These are phyloP conservation scores for Niveomyces coronatus DNA, from an alignment of 2,329 filamentous ascomycete species.

Conservation along the genomic window DNA sequence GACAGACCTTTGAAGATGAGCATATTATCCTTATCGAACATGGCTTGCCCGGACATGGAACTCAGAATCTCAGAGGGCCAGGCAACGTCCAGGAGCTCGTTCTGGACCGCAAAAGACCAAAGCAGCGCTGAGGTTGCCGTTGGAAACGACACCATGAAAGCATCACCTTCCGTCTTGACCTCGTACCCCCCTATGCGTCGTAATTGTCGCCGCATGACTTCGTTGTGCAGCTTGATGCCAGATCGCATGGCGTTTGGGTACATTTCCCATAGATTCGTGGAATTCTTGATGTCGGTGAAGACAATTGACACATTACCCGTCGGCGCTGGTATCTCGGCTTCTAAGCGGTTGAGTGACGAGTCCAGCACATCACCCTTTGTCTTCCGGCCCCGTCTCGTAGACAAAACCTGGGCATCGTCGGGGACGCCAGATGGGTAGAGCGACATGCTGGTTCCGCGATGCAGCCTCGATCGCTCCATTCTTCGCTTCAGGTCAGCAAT, in stretches of 20 bases:
- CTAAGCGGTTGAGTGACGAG: conserved; percentile 76
- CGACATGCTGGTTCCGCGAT: conserved; percentile 75
- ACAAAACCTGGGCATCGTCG: conserved; percentile 57
- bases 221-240: conserved; percentile 95
- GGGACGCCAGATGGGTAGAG: conserved; percentile 67
- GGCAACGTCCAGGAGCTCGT: conserved; percentile 71
- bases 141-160: conserved; percentile 98
- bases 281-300: conserved; percentile 99
- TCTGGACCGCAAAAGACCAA: conserved; percentile 94
- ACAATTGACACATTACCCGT: conserved; percentile 86
- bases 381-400: conserved; percentile 54
- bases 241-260: conserved; percentile 92
- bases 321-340: conserved; percentile 83
- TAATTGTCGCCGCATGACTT: conserved; percentile 87
- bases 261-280: conserved; percentile 90
- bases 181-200: conserved; percentile 93
- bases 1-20: conserved; percentile 90
- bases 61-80: conserved; percentile 92
- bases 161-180: conserved; percentile 98
- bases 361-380: conserved; percentile 60
- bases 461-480: conserved; percentile 58
- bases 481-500: conserved; percentile 83
- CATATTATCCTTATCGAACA: conserved; percentile 73
- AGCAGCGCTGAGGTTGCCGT: conserved; percentile 89
- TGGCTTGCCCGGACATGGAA: conserved; percentile 73